Evolutionary conservation across 352 stramenopile species (phyloP).

Genomic region (Globisporangium irregulare): DNA sequence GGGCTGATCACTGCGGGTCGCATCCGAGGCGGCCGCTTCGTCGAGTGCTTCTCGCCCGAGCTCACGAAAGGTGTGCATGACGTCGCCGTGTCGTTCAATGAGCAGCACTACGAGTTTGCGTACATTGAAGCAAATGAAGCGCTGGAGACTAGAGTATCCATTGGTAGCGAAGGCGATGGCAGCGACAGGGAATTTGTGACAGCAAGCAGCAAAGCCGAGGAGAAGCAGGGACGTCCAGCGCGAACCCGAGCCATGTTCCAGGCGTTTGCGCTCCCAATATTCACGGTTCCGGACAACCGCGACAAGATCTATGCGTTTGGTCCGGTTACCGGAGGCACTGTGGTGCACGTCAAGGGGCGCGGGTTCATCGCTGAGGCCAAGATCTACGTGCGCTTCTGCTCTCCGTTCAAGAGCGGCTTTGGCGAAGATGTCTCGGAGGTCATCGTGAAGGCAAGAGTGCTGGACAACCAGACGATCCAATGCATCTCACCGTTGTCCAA

Average conservation of each 20-base stretch:
- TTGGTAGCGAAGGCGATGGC: background rate
- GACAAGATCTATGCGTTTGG: conserved; percentile 54
- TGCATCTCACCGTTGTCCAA: conserved; percentile 39
- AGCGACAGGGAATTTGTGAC: background rate
- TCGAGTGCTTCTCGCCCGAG: conserved; percentile 65
- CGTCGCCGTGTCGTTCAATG: conserved; percentile 63
- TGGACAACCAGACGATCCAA: conserved; percentile 52
- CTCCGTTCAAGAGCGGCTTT: conserved; percentile 32
- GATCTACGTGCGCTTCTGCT: conserved; percentile 69
- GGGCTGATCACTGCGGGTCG: conserved; percentile 29
- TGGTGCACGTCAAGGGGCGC: conserved; percentile 49
- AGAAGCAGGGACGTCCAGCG: background rate
- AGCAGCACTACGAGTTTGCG: conserved; percentile 55
- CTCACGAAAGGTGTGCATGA: conserved; percentile 37
- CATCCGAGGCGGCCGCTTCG: conserved; percentile 39
- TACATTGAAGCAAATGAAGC: conserved; percentile 10
- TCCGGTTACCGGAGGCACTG: conserved; percentile 38
- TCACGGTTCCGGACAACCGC: conserved; percentile 39
- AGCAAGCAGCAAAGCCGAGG: background rate
- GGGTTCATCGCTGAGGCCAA: conserved; percentile 59
- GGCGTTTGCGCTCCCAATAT: conserved; percentile 53
- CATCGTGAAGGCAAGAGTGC: conserved; percentile 44
- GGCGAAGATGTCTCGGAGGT: conserved; percentile 30
- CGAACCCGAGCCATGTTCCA: conserved; percentile 34
- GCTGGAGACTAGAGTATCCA: background rate